Conservation (phyloP, 2,329 filamentous ascomycete genomes). For the Cercospora berteroae region DNA sequence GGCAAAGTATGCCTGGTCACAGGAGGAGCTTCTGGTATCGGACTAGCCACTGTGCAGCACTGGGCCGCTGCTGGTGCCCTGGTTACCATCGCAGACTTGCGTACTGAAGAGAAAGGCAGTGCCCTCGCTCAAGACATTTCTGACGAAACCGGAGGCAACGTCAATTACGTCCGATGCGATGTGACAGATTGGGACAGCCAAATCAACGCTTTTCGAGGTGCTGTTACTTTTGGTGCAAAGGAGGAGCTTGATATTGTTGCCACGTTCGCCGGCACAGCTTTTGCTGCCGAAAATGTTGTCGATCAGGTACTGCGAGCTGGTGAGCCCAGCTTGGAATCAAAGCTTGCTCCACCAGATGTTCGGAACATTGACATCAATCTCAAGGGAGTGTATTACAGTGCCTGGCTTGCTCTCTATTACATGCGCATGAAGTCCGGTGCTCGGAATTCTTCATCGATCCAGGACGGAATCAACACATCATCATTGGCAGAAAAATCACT, state of each 20-base stretch:
- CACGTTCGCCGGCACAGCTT: not conserved
- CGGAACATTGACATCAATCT: not conserved
- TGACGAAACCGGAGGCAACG: not conserved
- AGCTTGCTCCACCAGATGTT: not conserved
- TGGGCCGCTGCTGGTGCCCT: not conserved
- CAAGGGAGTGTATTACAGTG: not conserved
- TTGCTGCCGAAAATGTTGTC: not conserved
- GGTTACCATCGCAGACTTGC: not conserved
- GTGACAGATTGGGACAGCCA: not conserved
- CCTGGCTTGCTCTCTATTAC: not conserved
- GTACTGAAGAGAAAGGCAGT: not conserved
- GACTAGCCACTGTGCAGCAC: not conserved
- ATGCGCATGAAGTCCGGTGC: not conserved
- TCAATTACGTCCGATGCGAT: not conserved
- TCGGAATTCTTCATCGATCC: not conserved
- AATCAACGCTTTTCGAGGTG: not conserved
- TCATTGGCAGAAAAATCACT: not conserved
- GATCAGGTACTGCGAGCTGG: not conserved
- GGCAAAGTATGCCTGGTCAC: not conserved
- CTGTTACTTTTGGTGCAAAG: not conserved
- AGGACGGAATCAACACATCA: not conserved
- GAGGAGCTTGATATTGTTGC: not conserved
- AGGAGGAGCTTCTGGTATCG: not conserved
- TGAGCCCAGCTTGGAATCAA: not conserved
- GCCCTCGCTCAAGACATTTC: not conserved